A percentile compares a stretch with the other conserved stretches of the same genome.
Conservation (phyloP, 768 basidiomycete genomes). For the Lactarius evosmus region DNA sequence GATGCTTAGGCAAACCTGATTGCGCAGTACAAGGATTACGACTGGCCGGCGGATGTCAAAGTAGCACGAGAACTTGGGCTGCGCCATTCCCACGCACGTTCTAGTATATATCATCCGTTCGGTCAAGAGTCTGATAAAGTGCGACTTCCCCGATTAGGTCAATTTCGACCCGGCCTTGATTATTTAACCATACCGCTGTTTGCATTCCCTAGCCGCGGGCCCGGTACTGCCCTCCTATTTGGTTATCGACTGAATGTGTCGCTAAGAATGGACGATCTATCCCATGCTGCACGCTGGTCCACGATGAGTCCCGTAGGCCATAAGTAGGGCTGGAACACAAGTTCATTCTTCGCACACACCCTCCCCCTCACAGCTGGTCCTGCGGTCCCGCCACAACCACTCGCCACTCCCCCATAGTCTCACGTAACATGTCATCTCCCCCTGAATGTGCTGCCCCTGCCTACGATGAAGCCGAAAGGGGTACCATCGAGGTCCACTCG, state of each 20-base stretch:
- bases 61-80: background rate
- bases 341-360: background rate
- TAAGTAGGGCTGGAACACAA: constrained; percentile 14
- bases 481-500: constrained; percentile 28
- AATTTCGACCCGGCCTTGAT: background rate
- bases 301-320: constrained; percentile 7
- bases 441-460: constrained; percentile 28
- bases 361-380: constrained; percentile 2
- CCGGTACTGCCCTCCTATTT: constrained; percentile 9
- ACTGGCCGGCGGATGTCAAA: background rate
- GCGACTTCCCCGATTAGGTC: constrained; percentile 10
- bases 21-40: background rate
- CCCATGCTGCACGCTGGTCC: constrained; percentile 13
- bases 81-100: constrained; percentile 14
- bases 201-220: constrained; percentile 18
- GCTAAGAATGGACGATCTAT: constrained; percentile 6
- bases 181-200: constrained; percentile 3
- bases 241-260: background rate
- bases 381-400: constrained; percentile 2
- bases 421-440: constrained; percentile 29
- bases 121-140: background rate
- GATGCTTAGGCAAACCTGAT: background rate
- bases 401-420: constrained; percentile 23
- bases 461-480: constrained; percentile 36
- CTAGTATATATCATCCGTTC: constrained; percentile 15